phyloP scores from a whole-genome alignment of 78 protist genomes.

The Dictyostelium brefeldianum region DNA sequence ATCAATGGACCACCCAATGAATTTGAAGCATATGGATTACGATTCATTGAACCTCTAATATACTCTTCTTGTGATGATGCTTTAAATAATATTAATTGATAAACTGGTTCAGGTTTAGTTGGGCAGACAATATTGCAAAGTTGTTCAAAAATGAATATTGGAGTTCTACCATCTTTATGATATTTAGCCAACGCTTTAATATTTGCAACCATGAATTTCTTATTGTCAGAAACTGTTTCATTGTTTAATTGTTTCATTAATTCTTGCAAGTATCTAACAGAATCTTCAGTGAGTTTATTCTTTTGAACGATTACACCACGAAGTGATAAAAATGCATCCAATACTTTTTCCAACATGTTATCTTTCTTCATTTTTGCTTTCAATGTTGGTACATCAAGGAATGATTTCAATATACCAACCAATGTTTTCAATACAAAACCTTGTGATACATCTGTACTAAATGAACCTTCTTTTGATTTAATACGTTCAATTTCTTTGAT shows the following conservation, averaged over 20 bases:
- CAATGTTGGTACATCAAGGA: conserved; percentile 60
- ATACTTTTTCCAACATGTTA: conserved; percentile 27
- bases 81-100: conserved; percentile 82
- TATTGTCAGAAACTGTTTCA: conserved; percentile 54
- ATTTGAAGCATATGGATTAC: conserved; percentile 87
- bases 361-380: conserved; percentile 61
- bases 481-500: conserved; percentile 62
- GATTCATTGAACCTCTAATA: conserved; percentile 93
- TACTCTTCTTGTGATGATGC: conserved; percentile 95
- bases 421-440: conserved; percentile 76
- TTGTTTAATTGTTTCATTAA: conserved; percentile 45
- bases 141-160: conserved; percentile 89
- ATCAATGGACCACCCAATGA: conserved; percentile 88
- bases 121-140: conserved; percentile 89
- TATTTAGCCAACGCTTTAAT: conserved; percentile 53
- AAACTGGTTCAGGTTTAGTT: conserved; percentile 62
- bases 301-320: conserved; percentile 89
- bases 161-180: conserved; percentile 60
- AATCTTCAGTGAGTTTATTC: conserved; percentile 87
- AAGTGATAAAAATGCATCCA: conserved; percentile 84
- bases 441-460: conserved; percentile 78
- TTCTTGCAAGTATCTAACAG: conserved; percentile 54
- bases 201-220: conserved; percentile 80
- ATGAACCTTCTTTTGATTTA: conserved; percentile 28
- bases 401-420: conserved; percentile 29